Base-by-base conservation (phyloP, 2,329 filamentous ascomycete species). In the Sphaceloma murrayae region DNA sequence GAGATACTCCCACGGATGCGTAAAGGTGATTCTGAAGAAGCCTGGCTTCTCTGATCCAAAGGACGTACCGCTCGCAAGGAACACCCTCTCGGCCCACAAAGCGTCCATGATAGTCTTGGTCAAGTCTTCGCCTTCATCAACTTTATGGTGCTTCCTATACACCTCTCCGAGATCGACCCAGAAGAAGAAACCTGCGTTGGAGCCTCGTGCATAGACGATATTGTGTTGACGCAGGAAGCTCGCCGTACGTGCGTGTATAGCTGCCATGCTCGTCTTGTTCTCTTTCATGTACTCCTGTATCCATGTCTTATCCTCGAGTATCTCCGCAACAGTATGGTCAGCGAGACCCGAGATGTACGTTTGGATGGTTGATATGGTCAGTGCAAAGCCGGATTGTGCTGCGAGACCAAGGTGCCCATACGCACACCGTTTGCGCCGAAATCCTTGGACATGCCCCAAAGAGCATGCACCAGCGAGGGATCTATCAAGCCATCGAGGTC, bases 21-120 rank as follows among this genome's bases (percentile, higher is more conserved):
- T 66, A 46, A 71, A 77, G 0, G 77, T 68, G 13, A 78, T 34
- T 2, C 75, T 58, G 49, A 76, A 77, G 66, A 68, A 73, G 0
- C 75, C 74, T 1, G 66, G 59, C 43, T 64, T 56, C 14, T 64
- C 64, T 0, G 63, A 62, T 36, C 62, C 57, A 49, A 72, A 64
- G 38, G 67, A 66, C 47, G 70, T 66, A 0, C 67, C 63, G 0
- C 68, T 63, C 33, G 73, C 70, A 18, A 77, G 46, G 46, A 70
- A 72, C 2, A 77, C 64, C 2, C 70, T 73, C 0, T 60, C 59
- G 17, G 65, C 57, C n/a, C 65, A 50, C 29, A 77, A 49, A 34
- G 49, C 63, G 49, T 67, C 59, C 0, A 67, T 65, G 9, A 77
- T 59, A 49, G 67, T 68, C 50, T 74, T 69, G 1, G 60, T 53